A percentile compares a stretch with the other conserved stretches of the same genome.
These are phyloP conservation scores for Calonectria pseudoreteaudii DNA, from an alignment of 2,329 filamentous ascomycete species.

Conservation along the genomic window DNA sequence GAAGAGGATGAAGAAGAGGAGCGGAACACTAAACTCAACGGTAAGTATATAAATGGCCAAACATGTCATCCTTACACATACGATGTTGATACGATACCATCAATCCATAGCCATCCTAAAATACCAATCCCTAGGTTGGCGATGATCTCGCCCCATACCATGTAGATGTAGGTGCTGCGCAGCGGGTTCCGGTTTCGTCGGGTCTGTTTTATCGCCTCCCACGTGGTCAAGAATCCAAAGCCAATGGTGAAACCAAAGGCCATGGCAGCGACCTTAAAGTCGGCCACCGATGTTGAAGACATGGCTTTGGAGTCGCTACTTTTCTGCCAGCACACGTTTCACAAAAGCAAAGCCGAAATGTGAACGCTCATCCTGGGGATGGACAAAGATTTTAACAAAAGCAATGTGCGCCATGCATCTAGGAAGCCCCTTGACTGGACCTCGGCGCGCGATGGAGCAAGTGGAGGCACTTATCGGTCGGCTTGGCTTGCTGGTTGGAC, in stretches of 20 bases:
- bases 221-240: conserved; percentile 54
- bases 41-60: background rate
- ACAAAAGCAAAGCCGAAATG: background rate
- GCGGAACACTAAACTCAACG: conserved; percentile 38
- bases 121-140: conserved; percentile 53
- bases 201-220: conserved; percentile 57
- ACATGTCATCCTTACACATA: conserved; percentile 19
- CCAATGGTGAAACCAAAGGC: conserved; percentile 51
- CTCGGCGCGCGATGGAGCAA: background rate
- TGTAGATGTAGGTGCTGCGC: conserved; percentile 55
- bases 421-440: background rate
- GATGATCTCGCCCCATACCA: conserved; percentile 60
- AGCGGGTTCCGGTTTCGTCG: conserved; percentile 48
- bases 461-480: background rate
- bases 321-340: background rate
- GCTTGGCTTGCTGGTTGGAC: background rate
- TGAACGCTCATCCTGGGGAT: background rate
- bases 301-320: background rate
- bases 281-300: conserved; percentile 25
- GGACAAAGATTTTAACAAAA: background rate
- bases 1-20: conserved; percentile 52
- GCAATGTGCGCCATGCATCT: background rate
- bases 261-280: conserved; percentile 46
- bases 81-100: conserved; percentile 48
- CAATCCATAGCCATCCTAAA: conserved; percentile 54